Percentiles rank a stretch among this genome's conserved stretches.
Conservation (phyloP, 257 asterid genomes). For the Rauvolfia tetraphylla region DNA sequence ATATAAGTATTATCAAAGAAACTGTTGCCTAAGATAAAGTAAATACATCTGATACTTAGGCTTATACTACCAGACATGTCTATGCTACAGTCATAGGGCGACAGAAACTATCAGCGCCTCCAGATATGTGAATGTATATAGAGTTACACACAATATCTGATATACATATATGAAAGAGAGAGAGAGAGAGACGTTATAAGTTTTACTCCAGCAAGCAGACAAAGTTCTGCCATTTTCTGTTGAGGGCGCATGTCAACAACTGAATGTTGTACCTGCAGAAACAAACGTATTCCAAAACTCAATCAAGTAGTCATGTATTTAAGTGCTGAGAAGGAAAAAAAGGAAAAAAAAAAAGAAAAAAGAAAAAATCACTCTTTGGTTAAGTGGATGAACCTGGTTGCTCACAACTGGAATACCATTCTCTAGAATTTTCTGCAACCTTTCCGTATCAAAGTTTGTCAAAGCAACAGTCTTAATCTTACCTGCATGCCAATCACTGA, state of each 20-base stretch:
- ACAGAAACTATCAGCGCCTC: not conserved
- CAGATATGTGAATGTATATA: not conserved
- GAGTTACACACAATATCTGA: not conserved
- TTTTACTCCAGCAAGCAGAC: constrained; percentile 81
- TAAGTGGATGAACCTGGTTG: constrained; percentile 58
- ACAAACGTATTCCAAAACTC: constrained; percentile 4
- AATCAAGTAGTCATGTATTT: not conserved
- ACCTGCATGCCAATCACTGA: constrained; percentile 54
- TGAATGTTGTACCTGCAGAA: constrained; percentile 90
- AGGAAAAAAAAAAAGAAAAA: constrained; percentile 4
- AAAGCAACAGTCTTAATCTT: constrained; percentile 94
- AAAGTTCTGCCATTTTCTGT: constrained; percentile 94
- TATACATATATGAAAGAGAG: constrained; percentile 14
- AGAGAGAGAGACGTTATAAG: constrained; percentile 86
- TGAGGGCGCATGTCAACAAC: constrained; percentile 99
- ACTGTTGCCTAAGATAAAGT: not conserved
- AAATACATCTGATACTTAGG: not conserved
- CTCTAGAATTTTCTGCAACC: constrained; percentile 77
- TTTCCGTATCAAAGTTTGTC: constrained; percentile 91
- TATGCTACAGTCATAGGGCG: not conserved
- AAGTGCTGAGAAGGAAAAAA: not conserved
- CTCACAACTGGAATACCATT: constrained; percentile 92
- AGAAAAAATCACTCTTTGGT: not conserved
- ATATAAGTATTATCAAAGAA: not conserved
- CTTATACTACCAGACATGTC: not conserved